phyloP scores from a whole-genome alignment of 192 early-diverging fungal species.

The Spizellomyces punctatus region DNA sequence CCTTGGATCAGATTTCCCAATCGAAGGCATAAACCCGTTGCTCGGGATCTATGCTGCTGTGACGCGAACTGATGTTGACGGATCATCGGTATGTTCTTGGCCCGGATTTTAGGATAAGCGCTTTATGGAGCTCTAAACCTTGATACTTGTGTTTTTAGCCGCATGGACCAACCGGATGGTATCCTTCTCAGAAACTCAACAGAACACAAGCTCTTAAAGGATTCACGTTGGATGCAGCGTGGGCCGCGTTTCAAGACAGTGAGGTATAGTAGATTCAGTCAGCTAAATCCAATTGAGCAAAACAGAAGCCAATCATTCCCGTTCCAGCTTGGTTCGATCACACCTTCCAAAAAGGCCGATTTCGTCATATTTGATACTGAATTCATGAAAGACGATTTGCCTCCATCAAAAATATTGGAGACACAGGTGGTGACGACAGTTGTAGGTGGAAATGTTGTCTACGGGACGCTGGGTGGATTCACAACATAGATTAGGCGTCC shows the following conservation, averaged over 20 bases:
- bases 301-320: neutral
- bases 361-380: constrained; percentile 55
- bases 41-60: constrained; percentile 59
- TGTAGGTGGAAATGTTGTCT: too few species aligned
- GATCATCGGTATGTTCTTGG: constrained; percentile 39
- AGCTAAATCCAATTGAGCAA: neutral
- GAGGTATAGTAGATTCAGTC: constrained; percentile 23
- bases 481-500: too few species aligned
- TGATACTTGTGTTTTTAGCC: constrained; percentile 15
- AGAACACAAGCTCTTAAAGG: constrained; percentile 50
- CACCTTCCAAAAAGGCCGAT: constrained; percentile 53
- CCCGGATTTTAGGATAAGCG: neutral
- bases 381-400: constrained; percentile 40
- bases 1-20: constrained; percentile 60
- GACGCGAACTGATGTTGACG: constrained; percentile 46
- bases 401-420: constrained; percentile 33
- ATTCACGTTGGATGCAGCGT: constrained; percentile 60
- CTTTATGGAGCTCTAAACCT: neutral
- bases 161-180: constrained; percentile 52
- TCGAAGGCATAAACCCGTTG: constrained; percentile 55
- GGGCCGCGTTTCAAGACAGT: constrained; percentile 49
- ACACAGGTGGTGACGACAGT: neutral
- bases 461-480: too few species aligned
- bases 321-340: constrained; percentile 43
- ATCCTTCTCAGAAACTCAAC: constrained; percentile 41